These are phyloP conservation scores for Ambrosia trifida DNA, from an alignment of 129 eudicot species.

Conservation along the genomic window DNA sequence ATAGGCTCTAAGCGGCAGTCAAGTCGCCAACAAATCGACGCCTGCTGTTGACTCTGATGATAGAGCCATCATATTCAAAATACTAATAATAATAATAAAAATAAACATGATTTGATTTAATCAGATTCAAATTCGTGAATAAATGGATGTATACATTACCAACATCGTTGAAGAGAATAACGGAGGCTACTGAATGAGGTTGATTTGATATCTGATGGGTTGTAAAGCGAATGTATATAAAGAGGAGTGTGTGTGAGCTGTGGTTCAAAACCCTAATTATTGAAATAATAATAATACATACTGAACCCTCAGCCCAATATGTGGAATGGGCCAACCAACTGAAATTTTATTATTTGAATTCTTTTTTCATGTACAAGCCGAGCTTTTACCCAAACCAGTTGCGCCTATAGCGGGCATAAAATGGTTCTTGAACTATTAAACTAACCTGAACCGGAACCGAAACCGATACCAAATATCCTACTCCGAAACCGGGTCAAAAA, in stretches of 20 bases:
- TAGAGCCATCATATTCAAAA: constrained; percentile 34
- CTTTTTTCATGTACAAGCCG: too few species aligned
- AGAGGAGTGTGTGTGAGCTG: neutral
- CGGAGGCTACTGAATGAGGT: neutral
- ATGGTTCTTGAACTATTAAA: too few species aligned
- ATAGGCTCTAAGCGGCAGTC: constrained; percentile 67
- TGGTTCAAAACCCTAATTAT: constrained; percentile 25
- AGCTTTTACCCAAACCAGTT: too few species aligned
- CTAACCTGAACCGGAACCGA: too few species aligned
- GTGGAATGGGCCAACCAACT: constrained; percentile 6
- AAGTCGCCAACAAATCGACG: constrained; percentile 45
- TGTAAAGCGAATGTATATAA: constrained; percentile 8
- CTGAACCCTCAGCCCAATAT: constrained; percentile 7
- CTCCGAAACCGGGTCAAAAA: too few species aligned
- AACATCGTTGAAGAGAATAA: neutral
- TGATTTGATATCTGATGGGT: neutral
- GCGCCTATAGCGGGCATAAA: too few species aligned
- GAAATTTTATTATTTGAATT: neutral
- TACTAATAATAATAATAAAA: neutral
- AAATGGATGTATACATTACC: neutral
- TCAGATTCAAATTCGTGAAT: neutral
- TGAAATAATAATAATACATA: neutral
- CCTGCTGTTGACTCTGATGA: constrained; percentile 57
- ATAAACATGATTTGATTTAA: neutral
- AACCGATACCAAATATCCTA: too few species aligned